Percentiles rank a stretch among this genome's conserved stretches.
Evolutionary conservation across 257 asterid species (phyloP).

Genomic region (Buddleja alternifolia): DNA sequence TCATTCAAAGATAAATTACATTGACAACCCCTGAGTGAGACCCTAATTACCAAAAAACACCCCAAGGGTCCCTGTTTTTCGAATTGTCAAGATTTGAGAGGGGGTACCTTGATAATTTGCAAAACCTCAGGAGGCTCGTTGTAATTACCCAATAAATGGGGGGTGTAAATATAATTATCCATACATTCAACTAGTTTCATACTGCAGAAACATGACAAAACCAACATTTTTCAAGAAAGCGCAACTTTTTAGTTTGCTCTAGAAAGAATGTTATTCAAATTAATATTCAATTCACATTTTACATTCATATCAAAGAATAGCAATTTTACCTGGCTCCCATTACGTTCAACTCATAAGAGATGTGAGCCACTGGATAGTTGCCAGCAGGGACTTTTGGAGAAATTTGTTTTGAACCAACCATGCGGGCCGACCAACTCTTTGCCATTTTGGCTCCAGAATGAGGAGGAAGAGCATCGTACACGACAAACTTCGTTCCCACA

Average conservation of each 20-base stretch:
- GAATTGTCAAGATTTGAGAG: too few relatives aligned
- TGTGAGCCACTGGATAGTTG: conserved; percentile 76
- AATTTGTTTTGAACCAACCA: conserved; percentile 59
- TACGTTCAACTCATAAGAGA: conserved; percentile 82
- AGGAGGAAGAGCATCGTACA: conserved; percentile 72
- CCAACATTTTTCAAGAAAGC: not conserved
- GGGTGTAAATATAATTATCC: too few relatives aligned
- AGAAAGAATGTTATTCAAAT: not conserved
- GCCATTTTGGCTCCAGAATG: conserved; percentile 61
- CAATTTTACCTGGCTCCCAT: conserved; percentile 74
- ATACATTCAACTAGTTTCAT: too few relatives aligned
- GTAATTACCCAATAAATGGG: too few relatives aligned
- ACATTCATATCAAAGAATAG: not conserved
- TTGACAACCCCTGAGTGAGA: too few relatives aligned
- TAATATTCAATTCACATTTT: conserved; percentile 3
- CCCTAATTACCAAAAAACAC: not conserved
- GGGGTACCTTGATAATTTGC: too few relatives aligned
- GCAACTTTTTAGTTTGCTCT: not conserved
- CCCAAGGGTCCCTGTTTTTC: too few relatives aligned
- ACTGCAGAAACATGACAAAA: too few relatives aligned
- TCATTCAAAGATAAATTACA: too few relatives aligned
- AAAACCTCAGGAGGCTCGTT: too few relatives aligned
- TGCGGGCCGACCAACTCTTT: conserved; percentile 58
- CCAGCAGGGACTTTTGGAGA: conserved; percentile 58
- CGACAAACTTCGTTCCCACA: conserved; percentile 79